These are phyloP conservation scores for Simmondsia chinensis DNA, from an alignment of 148 eudicot genomes.

Conservation along the genomic window DNA sequence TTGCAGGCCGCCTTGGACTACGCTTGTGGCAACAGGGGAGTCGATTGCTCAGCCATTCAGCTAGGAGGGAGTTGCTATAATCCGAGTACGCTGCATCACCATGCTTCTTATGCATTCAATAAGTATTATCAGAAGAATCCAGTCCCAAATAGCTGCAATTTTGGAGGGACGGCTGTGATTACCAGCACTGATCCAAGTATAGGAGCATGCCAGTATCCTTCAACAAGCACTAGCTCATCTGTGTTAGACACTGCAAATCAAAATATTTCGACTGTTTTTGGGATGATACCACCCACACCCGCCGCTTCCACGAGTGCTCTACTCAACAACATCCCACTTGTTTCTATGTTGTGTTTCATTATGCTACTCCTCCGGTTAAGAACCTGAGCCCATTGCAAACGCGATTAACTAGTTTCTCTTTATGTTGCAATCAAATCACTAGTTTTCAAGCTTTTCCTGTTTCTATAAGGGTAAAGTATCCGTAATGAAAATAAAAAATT, in stretches of 20 bases:
- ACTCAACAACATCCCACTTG: not conserved
- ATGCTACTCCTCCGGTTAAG: conserved; percentile 11
- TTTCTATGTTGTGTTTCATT: not conserved
- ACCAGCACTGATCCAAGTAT: conserved; percentile 96
- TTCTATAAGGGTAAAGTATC: no score
- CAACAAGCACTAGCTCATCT: conserved; percentile 93
- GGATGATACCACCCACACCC: conserved; percentile 50
- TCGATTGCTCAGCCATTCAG: conserved; percentile 54
- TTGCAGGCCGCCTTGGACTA: conserved; percentile 56
- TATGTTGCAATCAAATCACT: no score
- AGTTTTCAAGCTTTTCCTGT: no score
- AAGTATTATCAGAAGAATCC: conserved; percentile 69
- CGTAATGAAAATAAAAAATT: no score
- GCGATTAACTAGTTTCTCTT: no score
- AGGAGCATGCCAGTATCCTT: conserved; percentile 63
- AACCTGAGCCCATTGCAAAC: no score
- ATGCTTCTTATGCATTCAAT: conserved; percentile 70
- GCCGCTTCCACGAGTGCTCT: conserved; percentile 16
- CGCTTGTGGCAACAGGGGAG: conserved; percentile 64
- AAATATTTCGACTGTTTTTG: conserved; percentile 64
- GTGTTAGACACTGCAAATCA: conserved; percentile 68
- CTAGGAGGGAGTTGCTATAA: conserved; percentile 37
- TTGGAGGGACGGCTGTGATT: conserved; percentile 55
- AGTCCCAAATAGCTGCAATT: conserved; percentile 62
- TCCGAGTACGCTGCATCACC: conserved; percentile 38